These are phyloP conservation scores for Jamesozyma piceae DNA, from an alignment of 805 yeast genomes.

Conservation along the genomic window DNA sequence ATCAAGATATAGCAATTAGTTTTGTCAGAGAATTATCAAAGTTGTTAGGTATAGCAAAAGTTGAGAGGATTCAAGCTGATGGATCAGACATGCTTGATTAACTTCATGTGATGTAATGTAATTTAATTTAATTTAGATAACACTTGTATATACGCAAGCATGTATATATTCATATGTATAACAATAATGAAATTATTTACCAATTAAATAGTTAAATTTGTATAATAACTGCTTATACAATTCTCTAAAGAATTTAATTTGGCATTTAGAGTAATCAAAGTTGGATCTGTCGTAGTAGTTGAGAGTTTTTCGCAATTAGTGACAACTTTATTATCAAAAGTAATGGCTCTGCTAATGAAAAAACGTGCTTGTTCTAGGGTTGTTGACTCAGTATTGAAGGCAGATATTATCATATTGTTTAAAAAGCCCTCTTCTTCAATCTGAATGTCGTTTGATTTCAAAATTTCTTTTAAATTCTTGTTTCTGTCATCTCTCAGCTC, in stretches of 20 bases:
- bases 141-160: not conserved
- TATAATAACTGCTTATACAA: slow-evolving; percentile 9
- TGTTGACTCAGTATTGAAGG: slow-evolving; percentile 28
- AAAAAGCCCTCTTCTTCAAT: slow-evolving; percentile 27
- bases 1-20: slow-evolving; percentile 34
- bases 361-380: slow-evolving; percentile 36
- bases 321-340: slow-evolving; percentile 51
- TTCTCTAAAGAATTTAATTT: slow-evolving; percentile 53
- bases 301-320: slow-evolving; percentile 50
- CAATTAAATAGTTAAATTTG: slow-evolving; percentile 4
- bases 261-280: slow-evolving; percentile 49
- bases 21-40: slow-evolving; percentile 40
- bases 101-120: not conserved
- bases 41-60: slow-evolving; percentile 30
- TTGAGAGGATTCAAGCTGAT: slow-evolving; percentile 33
- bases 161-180: not conserved
- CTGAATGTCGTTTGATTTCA: slow-evolving; percentile 32
- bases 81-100: slow-evolving; percentile 15
- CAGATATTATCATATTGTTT: slow-evolving; percentile 29
- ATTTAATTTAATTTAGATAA: not conserved
- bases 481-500: slow-evolving; percentile 40
- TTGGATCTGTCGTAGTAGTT: slow-evolving; percentile 60
- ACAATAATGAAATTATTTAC: too few relatives aligned
- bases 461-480: slow-evolving; percentile 32
- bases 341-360: slow-evolving; percentile 53